Evolutionary conservation across 495 filamentous ascomycete species (phyloP), one percentile per base, ranked within the genome.

Genomic region (Haplographium delicatum): DNA sequence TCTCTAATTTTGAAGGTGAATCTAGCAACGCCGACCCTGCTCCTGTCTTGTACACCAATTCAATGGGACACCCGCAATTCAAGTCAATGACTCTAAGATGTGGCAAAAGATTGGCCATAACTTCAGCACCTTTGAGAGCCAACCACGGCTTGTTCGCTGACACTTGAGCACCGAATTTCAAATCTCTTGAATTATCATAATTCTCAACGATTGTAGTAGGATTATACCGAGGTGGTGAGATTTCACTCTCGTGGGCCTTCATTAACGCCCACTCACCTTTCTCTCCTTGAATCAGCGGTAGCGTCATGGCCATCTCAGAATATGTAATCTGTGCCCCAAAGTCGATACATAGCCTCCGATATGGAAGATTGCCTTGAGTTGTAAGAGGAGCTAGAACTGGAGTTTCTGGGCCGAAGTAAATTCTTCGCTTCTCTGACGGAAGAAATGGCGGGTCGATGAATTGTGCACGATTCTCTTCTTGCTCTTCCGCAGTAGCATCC

Each of bases 51-150:
- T 79, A 95, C 34, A 98, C 82, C 47, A 95, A 76, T 55, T 98
- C 91, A 60, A 98, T 96, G 13, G 93, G 93, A 61, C 93, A 98
- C 25, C 93, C 93, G 59, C 91, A 96, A 69, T 98, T 98, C 51
- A 98, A 67, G 61, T 98, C 93, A 49, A 98, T 83, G 4, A 95
- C 79, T 24, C 93, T 84, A 8, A 97, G 73, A 58, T 88, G 73
- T 3, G 93, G 91, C 31, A 88, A 80, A 40, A 85, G 80, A 15
- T 71, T 68, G 1, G 86, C 83, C 38, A 98, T 69, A 23, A 85
- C 72, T 62, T 98, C 91, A 0, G 91, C 86, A 1, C 88, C 78
- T 63, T 95, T 95, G 53, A 93, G 68, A 4, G 87, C 93, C 19
- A 85, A 73, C 81, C 88, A 93, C 2, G 90, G 83, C 56, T 91